Evolutionary conservation across 345 rosid genomes (phyloP).

Genomic region (Streptanthus diversifolius): DNA sequence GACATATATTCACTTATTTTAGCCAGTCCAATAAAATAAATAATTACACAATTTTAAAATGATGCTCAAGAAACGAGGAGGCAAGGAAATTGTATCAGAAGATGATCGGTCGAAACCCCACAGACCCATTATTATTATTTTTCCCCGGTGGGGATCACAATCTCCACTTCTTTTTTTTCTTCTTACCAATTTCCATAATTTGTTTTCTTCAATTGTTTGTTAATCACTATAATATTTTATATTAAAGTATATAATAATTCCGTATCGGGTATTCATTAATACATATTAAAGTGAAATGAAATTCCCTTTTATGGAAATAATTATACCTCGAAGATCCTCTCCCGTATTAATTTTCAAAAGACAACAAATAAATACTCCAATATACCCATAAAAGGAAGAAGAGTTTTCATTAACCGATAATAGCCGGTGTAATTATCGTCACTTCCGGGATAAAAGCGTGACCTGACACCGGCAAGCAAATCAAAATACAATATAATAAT

Average conservation of each 20-base stretch:
- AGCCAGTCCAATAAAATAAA: not conserved
- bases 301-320: constrained; percentile 22
- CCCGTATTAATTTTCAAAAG: constrained; percentile 23
- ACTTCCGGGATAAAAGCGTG: not conserved
- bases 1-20: not conserved
- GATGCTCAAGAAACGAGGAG: constrained; percentile 7
- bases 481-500: not conserved
- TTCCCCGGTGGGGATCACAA: constrained; percentile 22
- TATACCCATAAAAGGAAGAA: not conserved
- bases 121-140: constrained; percentile 11
- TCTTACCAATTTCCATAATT: not conserved
- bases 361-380: constrained; percentile 20
- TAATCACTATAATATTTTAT: constrained; percentile 8
- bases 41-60: not conserved
- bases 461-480: constrained; percentile 28
- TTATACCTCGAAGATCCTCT: constrained; percentile 25
- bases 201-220: not conserved
- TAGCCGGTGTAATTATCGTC: constrained; percentile 7
- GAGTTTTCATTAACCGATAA: constrained; percentile 25
- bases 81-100: not conserved
- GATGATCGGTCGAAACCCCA: constrained; percentile 21
- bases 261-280: constrained; percentile 24
- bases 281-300: constrained; percentile 13
- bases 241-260: constrained; percentile 8
- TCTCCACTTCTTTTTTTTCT: not conserved